Evolutionary conservation across 306 rosid species (phyloP).

Genomic region (Castanea mollissima): DNA sequence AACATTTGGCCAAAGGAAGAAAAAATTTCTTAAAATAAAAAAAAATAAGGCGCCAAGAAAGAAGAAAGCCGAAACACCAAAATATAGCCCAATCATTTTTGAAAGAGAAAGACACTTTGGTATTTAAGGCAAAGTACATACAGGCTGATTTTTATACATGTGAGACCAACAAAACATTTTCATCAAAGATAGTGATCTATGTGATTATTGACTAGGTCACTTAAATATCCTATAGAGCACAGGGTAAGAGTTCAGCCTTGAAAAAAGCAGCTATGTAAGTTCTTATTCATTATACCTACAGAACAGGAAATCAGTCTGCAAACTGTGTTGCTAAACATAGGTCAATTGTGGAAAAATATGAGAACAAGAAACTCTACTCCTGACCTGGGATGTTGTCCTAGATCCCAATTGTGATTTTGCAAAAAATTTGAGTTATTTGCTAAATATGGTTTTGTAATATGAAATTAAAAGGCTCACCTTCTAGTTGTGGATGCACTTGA

Average conservation of each 20-base stretch:
- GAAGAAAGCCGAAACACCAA: not conserved
- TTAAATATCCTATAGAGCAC: not conserved
- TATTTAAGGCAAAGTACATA: not conserved
- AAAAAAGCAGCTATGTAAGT: not conserved
- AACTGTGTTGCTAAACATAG: not conserved
- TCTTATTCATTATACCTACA: not conserved
- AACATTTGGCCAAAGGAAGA: not conserved
- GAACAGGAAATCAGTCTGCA: not conserved
- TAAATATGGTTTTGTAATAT: conserved; percentile 4
- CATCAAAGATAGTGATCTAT: not conserved
- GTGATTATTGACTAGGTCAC: not conserved
- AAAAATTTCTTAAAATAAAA: not conserved
- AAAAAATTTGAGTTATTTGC: conserved; percentile 1
- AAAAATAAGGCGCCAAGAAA: not conserved
- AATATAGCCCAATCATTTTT: not conserved
- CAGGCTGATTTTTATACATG: not conserved
- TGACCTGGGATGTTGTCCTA: not conserved
- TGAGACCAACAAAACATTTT: not conserved
- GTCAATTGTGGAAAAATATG: not conserved
- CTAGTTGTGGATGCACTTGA: conserved; percentile 55
- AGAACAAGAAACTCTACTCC: not conserved
- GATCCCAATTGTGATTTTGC: not conserved
- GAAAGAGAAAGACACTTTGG: not conserved
- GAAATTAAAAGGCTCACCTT: conserved; percentile 59
- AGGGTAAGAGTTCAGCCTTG: not conserved